phyloP scores from a whole-genome alignment of 2,329 filamentous ascomycete genomes.

The Orbilia ellipsospora region DNA sequence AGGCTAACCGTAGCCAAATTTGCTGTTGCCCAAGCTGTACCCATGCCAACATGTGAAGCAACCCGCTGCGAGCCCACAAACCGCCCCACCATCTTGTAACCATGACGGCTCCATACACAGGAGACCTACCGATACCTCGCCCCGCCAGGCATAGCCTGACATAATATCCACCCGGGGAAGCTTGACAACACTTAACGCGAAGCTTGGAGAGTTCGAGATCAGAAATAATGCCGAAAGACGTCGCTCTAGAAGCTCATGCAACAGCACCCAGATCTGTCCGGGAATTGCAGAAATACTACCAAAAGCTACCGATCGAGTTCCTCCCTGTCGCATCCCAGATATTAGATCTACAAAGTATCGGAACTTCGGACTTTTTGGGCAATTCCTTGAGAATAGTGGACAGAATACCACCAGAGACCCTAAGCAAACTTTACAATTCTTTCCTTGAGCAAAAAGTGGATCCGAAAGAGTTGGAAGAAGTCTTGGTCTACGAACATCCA shows the following conservation, averaged over 20 bases:
- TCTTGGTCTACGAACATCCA: constrained; percentile 53
- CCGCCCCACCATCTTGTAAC: too few species aligned
- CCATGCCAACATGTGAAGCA: too few species aligned
- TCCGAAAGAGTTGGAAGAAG: neutral
- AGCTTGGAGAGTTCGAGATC: too few species aligned
- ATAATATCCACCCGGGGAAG: too few species aligned
- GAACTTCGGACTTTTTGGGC: neutral
- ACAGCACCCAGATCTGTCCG: constrained; percentile 56
- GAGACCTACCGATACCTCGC: too few species aligned
- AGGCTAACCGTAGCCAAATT: too few species aligned
- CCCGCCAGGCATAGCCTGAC: too few species aligned
- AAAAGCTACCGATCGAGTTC: constrained; percentile 49
- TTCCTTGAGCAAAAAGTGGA: constrained; percentile 39
- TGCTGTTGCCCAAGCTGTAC: too few species aligned
- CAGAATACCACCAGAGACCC: constrained; percentile 19
- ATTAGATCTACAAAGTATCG: constrained; percentile 50
- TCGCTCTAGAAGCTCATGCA: constrained; percentile 54
- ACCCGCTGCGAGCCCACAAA: too few species aligned
- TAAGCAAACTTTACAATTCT: constrained; percentile 20
- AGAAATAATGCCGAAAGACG: constrained; percentile 24
- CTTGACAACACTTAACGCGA: too few species aligned
- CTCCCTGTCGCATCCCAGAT: constrained; percentile 42
- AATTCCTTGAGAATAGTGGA: constrained; percentile 22
- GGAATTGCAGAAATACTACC: constrained; percentile 57
- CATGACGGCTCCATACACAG: too few species aligned